A percentile compares a stretch with the other conserved stretches of the same genome.
These are phyloP conservation scores for Polygonum maritimum DNA, from an alignment of 148 eudicot species.

Conservation along the genomic window DNA sequence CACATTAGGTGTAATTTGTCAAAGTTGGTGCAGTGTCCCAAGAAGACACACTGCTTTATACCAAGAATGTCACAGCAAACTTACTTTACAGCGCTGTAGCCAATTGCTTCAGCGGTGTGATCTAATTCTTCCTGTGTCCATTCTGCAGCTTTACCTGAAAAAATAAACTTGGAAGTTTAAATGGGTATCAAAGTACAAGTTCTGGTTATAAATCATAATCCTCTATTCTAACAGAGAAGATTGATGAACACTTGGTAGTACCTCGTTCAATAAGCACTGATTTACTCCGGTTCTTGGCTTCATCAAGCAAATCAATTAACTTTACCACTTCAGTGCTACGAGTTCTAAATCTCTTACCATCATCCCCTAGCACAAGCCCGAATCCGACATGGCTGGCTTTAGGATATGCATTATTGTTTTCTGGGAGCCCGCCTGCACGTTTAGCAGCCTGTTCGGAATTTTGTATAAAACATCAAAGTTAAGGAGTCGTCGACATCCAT, in stretches of 20 bases:
- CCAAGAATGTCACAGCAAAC: too few species aligned
- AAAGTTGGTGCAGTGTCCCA: too few species aligned
- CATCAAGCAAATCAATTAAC: slow-evolving; percentile 86
- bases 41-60: too few species aligned
- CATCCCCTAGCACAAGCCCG: slow-evolving; percentile 95
- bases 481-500: background rate
- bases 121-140: slow-evolving; percentile 81
- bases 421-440: slow-evolving; percentile 91
- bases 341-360: slow-evolving; percentile 89
- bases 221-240: background rate
- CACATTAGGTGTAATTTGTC: background rate
- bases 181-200: background rate
- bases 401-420: slow-evolving; percentile 51
- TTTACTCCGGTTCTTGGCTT: slow-evolving; percentile 79
- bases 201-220: background rate
- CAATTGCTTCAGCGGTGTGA: slow-evolving; percentile 88
- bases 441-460: slow-evolving; percentile 55
- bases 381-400: slow-evolving; percentile 86
- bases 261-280: slow-evolving; percentile 69
- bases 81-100: slow-evolving; percentile 98
- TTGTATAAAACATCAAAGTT: background rate
- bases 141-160: slow-evolving; percentile 65
- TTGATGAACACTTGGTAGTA: slow-evolving; percentile 9
- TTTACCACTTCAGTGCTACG: slow-evolving; percentile 81
- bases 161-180: background rate